A percentile compares a stretch with the other conserved stretches of the same genome.
phyloP scores from a whole-genome alignment of 441 rosid species.

The Gossypium trilobum region DNA sequence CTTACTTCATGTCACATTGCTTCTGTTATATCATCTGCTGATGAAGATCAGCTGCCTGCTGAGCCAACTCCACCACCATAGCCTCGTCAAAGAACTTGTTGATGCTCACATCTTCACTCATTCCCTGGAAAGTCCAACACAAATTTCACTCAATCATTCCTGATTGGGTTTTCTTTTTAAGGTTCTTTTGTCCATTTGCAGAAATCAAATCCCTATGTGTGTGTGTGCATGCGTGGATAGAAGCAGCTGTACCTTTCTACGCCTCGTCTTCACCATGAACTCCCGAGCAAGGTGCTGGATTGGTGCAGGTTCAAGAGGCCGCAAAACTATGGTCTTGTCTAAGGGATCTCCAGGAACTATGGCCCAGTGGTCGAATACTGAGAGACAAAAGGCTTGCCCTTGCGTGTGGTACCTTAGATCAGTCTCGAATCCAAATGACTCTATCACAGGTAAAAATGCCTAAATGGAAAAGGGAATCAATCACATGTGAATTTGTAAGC shows the following conservation, averaged over 20 bases:
- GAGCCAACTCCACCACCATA: conserved; percentile 91
- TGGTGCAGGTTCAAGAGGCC: conserved; percentile 76
- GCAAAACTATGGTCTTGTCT: conserved; percentile 61
- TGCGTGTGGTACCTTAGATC: conserved; percentile 73
- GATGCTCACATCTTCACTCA: conserved; percentile 96
- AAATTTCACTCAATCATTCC: background rate
- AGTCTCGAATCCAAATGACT: conserved; percentile 77
- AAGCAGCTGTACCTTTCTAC: conserved; percentile 44
- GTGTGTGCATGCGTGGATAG: background rate
- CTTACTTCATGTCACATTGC: background rate
- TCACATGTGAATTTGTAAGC: background rate
- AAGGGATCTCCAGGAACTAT: conserved; percentile 74
- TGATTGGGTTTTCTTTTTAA: background rate
- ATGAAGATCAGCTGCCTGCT: conserved; percentile 76
- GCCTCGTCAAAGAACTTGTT: conserved; percentile 97
- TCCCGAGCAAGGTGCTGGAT: conserved; percentile 77
- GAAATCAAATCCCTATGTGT: background rate
- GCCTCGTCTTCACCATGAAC: conserved; percentile 78
- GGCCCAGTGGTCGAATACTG: conserved; percentile 69
- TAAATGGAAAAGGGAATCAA: conserved; percentile 18
- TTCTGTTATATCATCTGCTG: conserved; percentile 42
- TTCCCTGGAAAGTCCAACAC: conserved; percentile 41
- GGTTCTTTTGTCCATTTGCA: background rate
- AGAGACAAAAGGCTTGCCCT: conserved; percentile 64
- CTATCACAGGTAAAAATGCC: conserved; percentile 74